phyloP scores from a whole-genome alignment of 2,329 filamentous ascomycete species.

The Ceratocystis cubensis region DNA sequence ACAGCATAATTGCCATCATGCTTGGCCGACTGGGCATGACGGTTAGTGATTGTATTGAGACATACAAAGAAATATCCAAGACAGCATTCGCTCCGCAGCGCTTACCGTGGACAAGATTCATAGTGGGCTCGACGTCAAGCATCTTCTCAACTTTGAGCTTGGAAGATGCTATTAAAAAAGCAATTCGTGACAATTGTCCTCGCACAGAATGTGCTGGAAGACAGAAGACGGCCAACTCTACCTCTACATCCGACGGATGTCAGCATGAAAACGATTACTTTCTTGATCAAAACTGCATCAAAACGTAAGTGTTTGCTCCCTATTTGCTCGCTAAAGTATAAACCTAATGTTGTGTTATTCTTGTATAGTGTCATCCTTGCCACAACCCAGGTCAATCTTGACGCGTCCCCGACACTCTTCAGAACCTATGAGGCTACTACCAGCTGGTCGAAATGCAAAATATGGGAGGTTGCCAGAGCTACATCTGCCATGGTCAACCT shows the following conservation, averaged over 20 bases:
- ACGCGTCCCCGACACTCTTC: conserved; percentile 24
- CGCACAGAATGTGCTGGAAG: not conserved
- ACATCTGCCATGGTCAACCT: conserved; percentile 26
- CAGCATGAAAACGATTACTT: not conserved
- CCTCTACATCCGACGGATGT: not conserved
- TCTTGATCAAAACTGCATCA: not conserved
- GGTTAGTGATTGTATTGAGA: not conserved
- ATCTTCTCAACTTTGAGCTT: not conserved
- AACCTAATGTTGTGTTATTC: not conserved
- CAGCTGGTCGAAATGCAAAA: conserved; percentile 23
- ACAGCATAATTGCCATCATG: not conserved
- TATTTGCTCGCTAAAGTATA: not conserved
- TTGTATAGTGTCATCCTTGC: not conserved
- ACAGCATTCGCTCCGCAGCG: not conserved
- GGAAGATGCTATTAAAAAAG: not conserved
- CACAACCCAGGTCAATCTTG: not conserved
- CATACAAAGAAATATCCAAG: not conserved
- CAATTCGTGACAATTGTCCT: not conserved
- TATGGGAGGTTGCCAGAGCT: conserved; percentile 27
- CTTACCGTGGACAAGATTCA: fast-evolving
- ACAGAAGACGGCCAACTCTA: not conserved
- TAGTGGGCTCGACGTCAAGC: fast-evolving
- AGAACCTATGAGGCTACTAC: conserved; percentile 25
- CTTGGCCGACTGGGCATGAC: not conserved
- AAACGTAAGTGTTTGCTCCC: not conserved